These are phyloP conservation scores for Myxozyma mucilagina DNA, from an alignment of 805 yeast species.

Conservation along the genomic window DNA sequence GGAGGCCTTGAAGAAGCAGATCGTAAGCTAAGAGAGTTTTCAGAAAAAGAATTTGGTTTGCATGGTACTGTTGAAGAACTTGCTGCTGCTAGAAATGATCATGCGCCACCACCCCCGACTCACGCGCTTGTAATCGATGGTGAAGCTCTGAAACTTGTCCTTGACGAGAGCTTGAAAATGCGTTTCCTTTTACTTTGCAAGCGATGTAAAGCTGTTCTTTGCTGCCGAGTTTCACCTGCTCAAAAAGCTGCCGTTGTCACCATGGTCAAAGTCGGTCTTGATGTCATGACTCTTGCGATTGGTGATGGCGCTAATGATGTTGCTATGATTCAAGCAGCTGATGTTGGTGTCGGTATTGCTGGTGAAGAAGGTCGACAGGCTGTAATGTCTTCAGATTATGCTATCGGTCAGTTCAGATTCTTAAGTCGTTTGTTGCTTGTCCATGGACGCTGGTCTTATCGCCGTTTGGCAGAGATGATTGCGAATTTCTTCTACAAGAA, in stretches of 20 bases:
- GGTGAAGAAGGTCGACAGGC: constrained; percentile 89
- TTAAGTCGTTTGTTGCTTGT: constrained; percentile 64
- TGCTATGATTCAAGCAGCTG: constrained; percentile 84
- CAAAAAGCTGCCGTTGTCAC: constrained; percentile 77
- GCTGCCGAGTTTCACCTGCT: constrained; percentile 82
- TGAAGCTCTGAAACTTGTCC: constrained; percentile 53
- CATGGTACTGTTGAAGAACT: constrained; percentile 49
- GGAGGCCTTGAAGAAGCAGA: constrained; percentile 39
- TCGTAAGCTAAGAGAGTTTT: constrained; percentile 47
- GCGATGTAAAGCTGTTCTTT: constrained; percentile 73
- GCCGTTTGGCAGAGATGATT: constrained; percentile 71
- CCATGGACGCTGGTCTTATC: constrained; percentile 85
- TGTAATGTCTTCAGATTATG: constrained; percentile 83
- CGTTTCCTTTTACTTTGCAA: constrained; percentile 71
- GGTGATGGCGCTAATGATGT: constrained; percentile 90
- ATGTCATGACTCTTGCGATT: constrained; percentile 76
- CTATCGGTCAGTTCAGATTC: constrained; percentile 75
- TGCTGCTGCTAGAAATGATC: constrained; percentile 56
- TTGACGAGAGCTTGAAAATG: constrained; percentile 45
- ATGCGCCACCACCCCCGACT: constrained; percentile 59
- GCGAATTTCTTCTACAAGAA: constrained; percentile 79
- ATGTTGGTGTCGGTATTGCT: constrained; percentile 82
- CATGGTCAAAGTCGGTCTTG: constrained; percentile 61
- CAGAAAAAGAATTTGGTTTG: constrained; percentile 51
- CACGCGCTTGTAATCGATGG: constrained; percentile 73